Evolutionary conservation across 768 basidiomycete genomes (phyloP).

Genomic region (Mycena filopes): DNA sequence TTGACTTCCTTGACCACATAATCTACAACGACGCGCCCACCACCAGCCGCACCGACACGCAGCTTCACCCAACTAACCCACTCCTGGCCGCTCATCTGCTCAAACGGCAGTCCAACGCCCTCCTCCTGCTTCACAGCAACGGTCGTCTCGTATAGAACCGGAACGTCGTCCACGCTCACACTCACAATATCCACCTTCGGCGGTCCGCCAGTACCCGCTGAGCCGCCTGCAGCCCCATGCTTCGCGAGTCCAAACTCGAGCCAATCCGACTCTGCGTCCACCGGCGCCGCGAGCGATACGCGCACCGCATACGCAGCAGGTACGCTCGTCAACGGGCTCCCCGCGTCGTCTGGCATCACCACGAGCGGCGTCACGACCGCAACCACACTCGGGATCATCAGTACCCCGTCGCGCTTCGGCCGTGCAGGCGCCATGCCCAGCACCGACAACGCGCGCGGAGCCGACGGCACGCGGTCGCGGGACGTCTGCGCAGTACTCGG

Average conservation of each 20-base stretch:
- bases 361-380: slow-evolving; percentile 65
- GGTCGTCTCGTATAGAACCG: slow-evolving; percentile 69
- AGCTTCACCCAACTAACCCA: slow-evolving; percentile 78
- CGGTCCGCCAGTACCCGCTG: slow-evolving; percentile 28
- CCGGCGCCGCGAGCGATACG: slow-evolving; percentile 64
- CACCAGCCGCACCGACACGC: slow-evolving; percentile 60
- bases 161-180: slow-evolving; percentile 72
- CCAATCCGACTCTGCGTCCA: slow-evolving; percentile 72
- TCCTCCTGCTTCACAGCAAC: slow-evolving; percentile 51
- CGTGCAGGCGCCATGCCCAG: slow-evolving; percentile 35
- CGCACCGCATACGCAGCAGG: slow-evolving; percentile 70
- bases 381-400: slow-evolving; percentile 70
- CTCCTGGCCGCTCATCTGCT: slow-evolving; percentile 63
- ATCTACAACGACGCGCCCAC: slow-evolving; percentile 67
- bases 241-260: slow-evolving; percentile 80
- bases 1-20: slow-evolving; percentile 64
- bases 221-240: slow-evolving; percentile 31
- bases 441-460: slow-evolving; percentile 37
- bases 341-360: slow-evolving; percentile 3
- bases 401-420: slow-evolving; percentile 61
- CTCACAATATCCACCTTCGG: slow-evolving; percentile 66
- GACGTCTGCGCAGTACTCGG: slow-evolving; percentile 42
- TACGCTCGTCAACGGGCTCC: slow-evolving; percentile 32
- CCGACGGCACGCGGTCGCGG: slow-evolving; percentile 40
- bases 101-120: slow-evolving; percentile 54